These are phyloP conservation scores for Teratosphaeria gauchensis DNA, from an alignment of 2,329 filamentous ascomycete genomes.

Conservation along the genomic window DNA sequence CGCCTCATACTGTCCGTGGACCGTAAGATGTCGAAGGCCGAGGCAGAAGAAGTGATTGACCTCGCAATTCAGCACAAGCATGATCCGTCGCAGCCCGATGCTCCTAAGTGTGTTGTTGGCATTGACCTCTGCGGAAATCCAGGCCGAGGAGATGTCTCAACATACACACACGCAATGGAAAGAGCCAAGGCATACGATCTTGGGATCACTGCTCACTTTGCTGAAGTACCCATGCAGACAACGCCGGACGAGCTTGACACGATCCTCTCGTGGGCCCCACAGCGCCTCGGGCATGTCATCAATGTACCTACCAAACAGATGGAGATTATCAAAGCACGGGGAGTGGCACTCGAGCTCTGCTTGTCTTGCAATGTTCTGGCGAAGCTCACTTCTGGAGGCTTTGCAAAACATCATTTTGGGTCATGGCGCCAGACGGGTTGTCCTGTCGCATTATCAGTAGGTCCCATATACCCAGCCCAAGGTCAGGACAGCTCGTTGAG, in stretches of 20 bases:
- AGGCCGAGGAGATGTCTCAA: constrained; percentile 48
- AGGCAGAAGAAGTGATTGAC: constrained; percentile 55
- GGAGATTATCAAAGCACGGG: constrained; percentile 42
- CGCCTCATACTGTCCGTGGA: constrained; percentile 68
- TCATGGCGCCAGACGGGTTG: constrained; percentile 54
- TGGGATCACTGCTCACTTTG: constrained; percentile 67
- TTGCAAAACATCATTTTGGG: constrained; percentile 65
- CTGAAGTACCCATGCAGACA: constrained; percentile 53
- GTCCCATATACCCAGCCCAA: constrained; percentile 26
- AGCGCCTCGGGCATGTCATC: constrained; percentile 69
- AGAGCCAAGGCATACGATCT: constrained; percentile 48
- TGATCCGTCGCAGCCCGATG: neutral
- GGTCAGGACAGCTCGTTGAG: constrained; percentile 9
- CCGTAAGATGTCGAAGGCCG: constrained; percentile 48
- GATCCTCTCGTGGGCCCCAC: constrained; percentile 56
- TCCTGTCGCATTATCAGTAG: constrained; percentile 58
- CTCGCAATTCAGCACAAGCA: constrained; percentile 48
- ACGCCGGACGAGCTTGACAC: constrained; percentile 51
- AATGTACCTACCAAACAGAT: constrained; percentile 56
- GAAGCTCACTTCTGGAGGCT: constrained; percentile 58
- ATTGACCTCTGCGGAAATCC: constrained; percentile 75
- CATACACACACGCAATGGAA: constrained; percentile 51
- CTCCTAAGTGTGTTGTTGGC: constrained; percentile 47
- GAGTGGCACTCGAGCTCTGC: constrained; percentile 64
- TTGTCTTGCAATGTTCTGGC: constrained; percentile 73